Evolutionary conservation across 2,329 filamentous ascomycete species (phyloP).

Genomic region (Sporothrix globosa): DNA sequence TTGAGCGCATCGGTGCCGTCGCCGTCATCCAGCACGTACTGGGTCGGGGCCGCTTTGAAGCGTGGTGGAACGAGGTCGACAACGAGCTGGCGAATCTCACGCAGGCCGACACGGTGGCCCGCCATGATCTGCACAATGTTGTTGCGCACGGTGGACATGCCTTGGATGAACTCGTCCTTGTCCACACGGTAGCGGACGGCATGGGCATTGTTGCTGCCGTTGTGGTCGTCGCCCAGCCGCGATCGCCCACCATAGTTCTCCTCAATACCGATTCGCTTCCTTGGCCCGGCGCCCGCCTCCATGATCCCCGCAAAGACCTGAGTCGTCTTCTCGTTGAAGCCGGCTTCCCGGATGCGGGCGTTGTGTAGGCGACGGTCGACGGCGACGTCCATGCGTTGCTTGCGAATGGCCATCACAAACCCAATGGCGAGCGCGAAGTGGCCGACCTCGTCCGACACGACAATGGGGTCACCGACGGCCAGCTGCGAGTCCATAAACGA

Average conservation of each 20-base stretch:
- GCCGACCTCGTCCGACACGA: constrained; percentile 93
- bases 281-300: constrained; percentile 55
- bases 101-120: constrained; percentile 69
- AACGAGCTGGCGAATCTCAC: constrained; percentile 75
- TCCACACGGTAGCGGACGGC: constrained; percentile 80
- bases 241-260: constrained; percentile 18
- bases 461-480: constrained; percentile 82
- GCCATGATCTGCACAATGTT: constrained; percentile 94
- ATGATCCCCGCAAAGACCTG: constrained; percentile 91
- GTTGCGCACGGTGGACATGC: constrained; percentile 92
- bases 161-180: constrained; percentile 98
- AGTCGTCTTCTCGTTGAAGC: constrained; percentile 75
- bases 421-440: constrained; percentile 95
- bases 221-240: not conserved
- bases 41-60: constrained; percentile 69
- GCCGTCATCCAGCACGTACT: constrained; percentile 58
- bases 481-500: constrained; percentile 93
- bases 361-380: constrained; percentile 91
- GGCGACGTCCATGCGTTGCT: constrained; percentile 77
- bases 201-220: constrained; percentile 40
- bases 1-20: constrained; percentile 70
- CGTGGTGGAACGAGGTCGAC: constrained; percentile 73
- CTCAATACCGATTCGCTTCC: constrained; percentile 10
- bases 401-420: constrained; percentile 78
- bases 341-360: constrained; percentile 71